Conservation (phyloP, 1,284 basidiomycete species). For the Fomes fomentarius region DNA sequence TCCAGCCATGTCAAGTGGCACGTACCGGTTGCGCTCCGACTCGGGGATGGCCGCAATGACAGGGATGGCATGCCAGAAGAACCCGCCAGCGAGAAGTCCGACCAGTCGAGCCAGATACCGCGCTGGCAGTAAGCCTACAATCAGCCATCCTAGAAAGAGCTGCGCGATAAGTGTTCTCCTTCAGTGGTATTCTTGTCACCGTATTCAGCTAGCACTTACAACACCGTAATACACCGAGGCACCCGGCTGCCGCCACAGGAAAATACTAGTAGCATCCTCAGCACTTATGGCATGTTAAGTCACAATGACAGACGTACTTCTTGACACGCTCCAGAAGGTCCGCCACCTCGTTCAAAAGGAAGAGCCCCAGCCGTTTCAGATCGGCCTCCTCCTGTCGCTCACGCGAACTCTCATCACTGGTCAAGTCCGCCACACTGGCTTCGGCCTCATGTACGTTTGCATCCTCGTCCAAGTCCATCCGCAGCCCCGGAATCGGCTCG, state of each 20-base stretch:
- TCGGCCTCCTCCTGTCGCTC: conserved; percentile 41
- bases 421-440: conserved; percentile 36
- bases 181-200: not conserved
- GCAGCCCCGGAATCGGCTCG: not conserved
- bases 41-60: conserved; percentile 54
- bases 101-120: conserved; percentile 50
- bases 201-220: conserved; percentile 36
- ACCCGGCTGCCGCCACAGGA: conserved; percentile 61
- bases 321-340: conserved; percentile 70
- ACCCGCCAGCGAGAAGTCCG: conserved; percentile 49
- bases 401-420: conserved; percentile 29
- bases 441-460: conserved; percentile 14
- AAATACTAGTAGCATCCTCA: conserved; percentile 46
- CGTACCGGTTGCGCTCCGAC: conserved; percentile 49
- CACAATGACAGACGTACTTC: conserved; percentile 52
- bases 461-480: conserved; percentile 3
- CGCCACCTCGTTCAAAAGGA: conserved; percentile 48
- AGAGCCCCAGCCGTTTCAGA: conserved; percentile 46
- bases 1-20: not conserved
- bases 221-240: conserved; percentile 51
- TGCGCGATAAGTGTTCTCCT: conserved; percentile 23
- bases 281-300: not conserved
- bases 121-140: conserved; percentile 51
- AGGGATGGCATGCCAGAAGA: conserved; percentile 70
- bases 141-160: conserved; percentile 40